Conservation (phyloP, 208 protist species). For the Acanthamoeba triangularis region DNA sequence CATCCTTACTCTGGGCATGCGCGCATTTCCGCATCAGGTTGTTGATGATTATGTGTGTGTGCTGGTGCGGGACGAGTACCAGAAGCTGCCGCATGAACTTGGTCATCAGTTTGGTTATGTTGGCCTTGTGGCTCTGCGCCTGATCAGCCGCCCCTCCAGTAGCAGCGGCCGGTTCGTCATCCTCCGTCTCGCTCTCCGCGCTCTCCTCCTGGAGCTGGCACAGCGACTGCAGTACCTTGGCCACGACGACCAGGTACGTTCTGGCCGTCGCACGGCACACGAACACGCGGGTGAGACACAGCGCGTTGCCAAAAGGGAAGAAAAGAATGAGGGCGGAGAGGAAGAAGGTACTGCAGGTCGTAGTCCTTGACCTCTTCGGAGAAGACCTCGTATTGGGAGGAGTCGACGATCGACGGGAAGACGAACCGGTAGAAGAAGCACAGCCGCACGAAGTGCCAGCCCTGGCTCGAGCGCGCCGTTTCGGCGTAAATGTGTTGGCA, state of each 20-base stretch:
- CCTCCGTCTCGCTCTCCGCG: neutral
- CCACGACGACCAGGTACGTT: neutral
- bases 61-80: too few relatives aligned
- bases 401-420: neutral
- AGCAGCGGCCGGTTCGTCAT: neutral
- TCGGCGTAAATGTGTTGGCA: conserved; percentile 22
- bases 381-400: conserved; percentile 25
- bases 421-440: conserved; percentile 20
- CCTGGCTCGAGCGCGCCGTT: neutral
- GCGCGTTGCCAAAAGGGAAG: neutral
- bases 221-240: conserved; percentile 10
- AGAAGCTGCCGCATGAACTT: neutral
- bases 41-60: too few relatives aligned
- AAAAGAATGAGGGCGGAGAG: neutral
- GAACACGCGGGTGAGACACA: neutral
- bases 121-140: neutral
- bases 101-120: neutral
- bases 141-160: neutral
- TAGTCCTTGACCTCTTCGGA: neutral
- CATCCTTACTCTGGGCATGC: neutral
- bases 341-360: neutral
- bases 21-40: neutral
- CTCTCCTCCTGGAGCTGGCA: neutral
- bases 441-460: conserved; percentile 12
- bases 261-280: neutral